Evolutionary conservation across 352 stramenopile species (phyloP).

Genomic region (Phytophthora uliginosa): DNA sequence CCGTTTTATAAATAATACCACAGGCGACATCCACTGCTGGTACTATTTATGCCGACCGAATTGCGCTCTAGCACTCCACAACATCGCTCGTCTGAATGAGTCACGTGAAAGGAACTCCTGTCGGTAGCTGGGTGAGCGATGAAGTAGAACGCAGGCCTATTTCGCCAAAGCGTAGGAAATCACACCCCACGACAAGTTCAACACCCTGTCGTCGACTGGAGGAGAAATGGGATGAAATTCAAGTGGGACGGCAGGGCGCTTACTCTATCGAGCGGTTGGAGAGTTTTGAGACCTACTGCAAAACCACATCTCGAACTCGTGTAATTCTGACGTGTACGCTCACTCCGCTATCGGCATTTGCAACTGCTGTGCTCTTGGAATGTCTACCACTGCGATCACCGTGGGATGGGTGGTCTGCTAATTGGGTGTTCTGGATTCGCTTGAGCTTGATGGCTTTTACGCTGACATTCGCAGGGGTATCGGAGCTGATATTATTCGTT

Average conservation of each 20-base stretch:
- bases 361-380: conserved; percentile 19
- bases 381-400: conserved; percentile 23
- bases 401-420: conserved; percentile 23
- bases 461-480: conserved; percentile 7
- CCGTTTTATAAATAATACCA: neutral
- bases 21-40: neutral
- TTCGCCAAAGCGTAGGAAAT: neutral
- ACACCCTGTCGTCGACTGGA: conserved; percentile 8
- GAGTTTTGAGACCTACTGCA: conserved; percentile 26
- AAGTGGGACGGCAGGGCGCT: conserved; percentile 25
- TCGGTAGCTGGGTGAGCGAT: neutral
- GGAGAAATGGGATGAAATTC: conserved; percentile 22
- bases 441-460: conserved; percentile 22
- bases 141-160: neutral
- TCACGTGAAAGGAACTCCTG: neutral
- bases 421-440: conserved; percentile 32
- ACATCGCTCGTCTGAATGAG: neutral
- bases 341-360: conserved; percentile 16
- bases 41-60: neutral
- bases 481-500: conserved; percentile 7
- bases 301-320: conserved; percentile 11
- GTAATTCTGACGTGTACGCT: conserved; percentile 10
- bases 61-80: neutral
- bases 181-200: neutral
- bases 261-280: conserved; percentile 29